Percentiles rank a stretch among this genome's conserved stretches.
These are phyloP conservation scores for Fagopyrum esculentum DNA, from an alignment of 148 eudicot species.

Conservation along the genomic window DNA sequence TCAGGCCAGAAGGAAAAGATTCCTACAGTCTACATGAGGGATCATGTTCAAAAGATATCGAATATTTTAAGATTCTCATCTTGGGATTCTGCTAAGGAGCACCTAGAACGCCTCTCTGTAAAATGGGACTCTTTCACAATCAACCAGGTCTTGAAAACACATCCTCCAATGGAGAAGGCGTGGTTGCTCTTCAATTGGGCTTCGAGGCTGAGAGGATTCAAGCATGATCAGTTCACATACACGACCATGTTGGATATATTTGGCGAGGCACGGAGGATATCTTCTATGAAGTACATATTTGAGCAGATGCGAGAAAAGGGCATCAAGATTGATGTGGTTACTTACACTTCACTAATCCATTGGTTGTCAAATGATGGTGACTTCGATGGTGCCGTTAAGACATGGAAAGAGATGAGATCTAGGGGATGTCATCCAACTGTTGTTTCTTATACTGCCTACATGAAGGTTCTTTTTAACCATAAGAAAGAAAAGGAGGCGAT, in stretches of 20 bases:
- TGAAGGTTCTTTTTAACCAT: conserved; percentile 70
- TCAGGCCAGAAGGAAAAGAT: conserved; percentile 22
- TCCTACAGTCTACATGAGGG: conserved; percentile 43
- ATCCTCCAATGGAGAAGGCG: conserved; percentile 87
- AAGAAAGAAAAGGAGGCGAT: conserved; percentile 55
- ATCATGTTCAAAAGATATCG: conserved; percentile 40
- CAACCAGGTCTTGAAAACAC: conserved; percentile 78
- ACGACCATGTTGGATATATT: conserved; percentile 90
- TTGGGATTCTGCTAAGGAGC: conserved; percentile 65
- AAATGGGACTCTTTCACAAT: conserved; percentile 85
- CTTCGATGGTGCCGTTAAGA: conserved; percentile 53
- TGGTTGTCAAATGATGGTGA: conserved; percentile 82
- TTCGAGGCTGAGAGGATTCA: conserved; percentile 42
- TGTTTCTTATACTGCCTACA: conserved; percentile 77
- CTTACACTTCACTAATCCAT: conserved; percentile 70
- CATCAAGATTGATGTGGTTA: conserved; percentile 50
- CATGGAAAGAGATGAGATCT: conserved; percentile 73
- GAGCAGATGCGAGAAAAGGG: conserved; percentile 73
- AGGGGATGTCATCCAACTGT: conserved; percentile 57
- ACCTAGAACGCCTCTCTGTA: conserved; percentile 31
- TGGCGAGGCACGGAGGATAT: conserved; percentile 80
- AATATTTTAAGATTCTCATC: conserved; percentile 52
- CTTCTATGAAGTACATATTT: conserved; percentile 67
- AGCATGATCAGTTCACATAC: conserved; percentile 74
- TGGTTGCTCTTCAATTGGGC: conserved; percentile 89